Conservation (phyloP, 169 alveolate genomes). For the Plasmodium billcollinsi region DNA sequence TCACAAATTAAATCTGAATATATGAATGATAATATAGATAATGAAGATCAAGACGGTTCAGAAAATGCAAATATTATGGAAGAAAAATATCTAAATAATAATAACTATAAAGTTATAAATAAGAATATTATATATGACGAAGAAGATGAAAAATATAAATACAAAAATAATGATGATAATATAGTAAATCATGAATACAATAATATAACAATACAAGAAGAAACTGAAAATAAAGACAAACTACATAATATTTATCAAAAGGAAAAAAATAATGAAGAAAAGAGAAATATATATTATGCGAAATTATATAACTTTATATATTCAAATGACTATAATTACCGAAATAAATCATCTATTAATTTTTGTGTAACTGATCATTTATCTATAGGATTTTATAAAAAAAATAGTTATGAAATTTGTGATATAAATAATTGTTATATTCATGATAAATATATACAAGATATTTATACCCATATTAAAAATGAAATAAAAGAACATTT, state of each 20-base stretch:
- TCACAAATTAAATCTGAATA: slow-evolving; percentile 53
- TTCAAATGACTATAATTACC: slow-evolving; percentile 61
- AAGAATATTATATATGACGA: neutral
- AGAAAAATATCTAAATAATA: neutral
- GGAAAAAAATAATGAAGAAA: neutral
- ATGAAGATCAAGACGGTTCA: slow-evolving; percentile 4
- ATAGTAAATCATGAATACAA: neutral
- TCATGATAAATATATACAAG: slow-evolving; percentile 68
- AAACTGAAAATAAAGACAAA: neutral
- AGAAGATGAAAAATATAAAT: neutral
- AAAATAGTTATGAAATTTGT: slow-evolving; percentile 74
- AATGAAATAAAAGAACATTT: slow-evolving; percentile 60
- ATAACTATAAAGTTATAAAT: neutral
- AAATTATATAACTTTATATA: slow-evolving; percentile 49
- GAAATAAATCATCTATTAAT: slow-evolving; percentile 70
- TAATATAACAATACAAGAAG: neutral
- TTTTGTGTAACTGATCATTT: slow-evolving; percentile 66
- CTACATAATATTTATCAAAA: neutral
- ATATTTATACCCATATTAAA: slow-evolving; percentile 55
- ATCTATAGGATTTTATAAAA: slow-evolving; percentile 53
- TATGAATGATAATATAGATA: neutral
- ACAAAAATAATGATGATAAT: neutral
- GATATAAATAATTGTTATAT: slow-evolving; percentile 61
- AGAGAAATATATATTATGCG: slow-evolving; percentile 1
- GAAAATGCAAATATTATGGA: neutral